Base-by-base conservation (phyloP, 345 rosid genomes). In the Eucalyptus microcorys region DNA sequence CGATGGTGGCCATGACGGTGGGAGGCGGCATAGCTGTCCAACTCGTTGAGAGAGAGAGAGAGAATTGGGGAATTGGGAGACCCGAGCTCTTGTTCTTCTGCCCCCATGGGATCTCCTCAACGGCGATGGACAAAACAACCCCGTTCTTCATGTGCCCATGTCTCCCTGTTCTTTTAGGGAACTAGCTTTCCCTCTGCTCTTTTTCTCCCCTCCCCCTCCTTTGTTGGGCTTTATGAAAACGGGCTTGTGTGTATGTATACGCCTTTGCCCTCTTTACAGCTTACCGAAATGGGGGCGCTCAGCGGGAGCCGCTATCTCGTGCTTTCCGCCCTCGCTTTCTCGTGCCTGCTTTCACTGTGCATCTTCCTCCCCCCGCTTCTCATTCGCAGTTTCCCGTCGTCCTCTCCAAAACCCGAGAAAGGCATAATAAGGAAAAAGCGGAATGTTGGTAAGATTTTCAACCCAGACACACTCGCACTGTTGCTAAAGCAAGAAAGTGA, bases 371-470 rank as follows among this genome's bases (percentile, higher is more conserved):
- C 59, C 32, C 37, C 30, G 59, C 22, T 10, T 34, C 17, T 10
- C 47, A 42, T 30, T 14, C 64, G 87, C 66, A 14, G 19, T 43
- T 34, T 64, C 64, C 17, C 68, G 16, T 30, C 66, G 42, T 55
- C 86, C 47, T 79, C 27, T 71, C 86, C 86, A 61, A 88, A 87
- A 89, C 87, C 85, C 90, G 89, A 86, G 90, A 90, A 92, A 90
- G 91, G 90, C 89, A 84, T 48, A 48, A 49, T 10, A 30, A 17
- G 55, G 47, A 37, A 89, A 91, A 92, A 92, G 93, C 90, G 89
- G 87, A 64, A 88, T 84, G 89, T 81, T 91, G 92, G 50, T 64
- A 86, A 64, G 90, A 87, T 89, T 92, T 92, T 92, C 94, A 93
- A 92, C 91, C 89, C 59, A 52, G 87, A 52, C 87, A 49, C 50